Conservation (phyloP, 257 asterid genomes). For the Solanum chiquidenum region DNA sequence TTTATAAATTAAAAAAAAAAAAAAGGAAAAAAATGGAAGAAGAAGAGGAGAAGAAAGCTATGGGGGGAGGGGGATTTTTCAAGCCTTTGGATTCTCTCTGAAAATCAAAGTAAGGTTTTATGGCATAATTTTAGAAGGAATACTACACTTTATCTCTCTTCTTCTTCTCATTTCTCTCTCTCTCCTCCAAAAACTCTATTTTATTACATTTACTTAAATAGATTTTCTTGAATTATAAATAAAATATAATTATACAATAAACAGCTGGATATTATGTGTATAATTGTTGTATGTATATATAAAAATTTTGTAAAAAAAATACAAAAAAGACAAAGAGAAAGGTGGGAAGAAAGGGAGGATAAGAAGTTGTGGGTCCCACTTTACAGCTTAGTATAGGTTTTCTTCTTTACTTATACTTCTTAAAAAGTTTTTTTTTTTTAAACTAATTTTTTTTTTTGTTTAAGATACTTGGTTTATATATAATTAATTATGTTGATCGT, state of each 20-base stretch:
- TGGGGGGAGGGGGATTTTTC: background rate
- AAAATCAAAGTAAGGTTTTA: slow-evolving; percentile 20
- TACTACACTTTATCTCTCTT: slow-evolving; percentile 26
- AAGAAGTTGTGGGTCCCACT: slow-evolving; percentile 1
- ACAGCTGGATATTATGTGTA: background rate
- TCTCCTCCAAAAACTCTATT: background rate
- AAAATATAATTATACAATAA: background rate
- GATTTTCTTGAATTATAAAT: background rate
- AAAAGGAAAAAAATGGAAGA: background rate
- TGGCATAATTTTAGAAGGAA: slow-evolving; percentile 49
- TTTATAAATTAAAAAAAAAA: background rate
- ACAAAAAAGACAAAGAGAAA: background rate
- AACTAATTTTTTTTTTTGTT: too few species aligned
- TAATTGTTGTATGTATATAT: background rate
- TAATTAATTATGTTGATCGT: too few species aligned
- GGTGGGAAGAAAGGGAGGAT: slow-evolving; percentile 1
- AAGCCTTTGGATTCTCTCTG: slow-evolving; percentile 15
- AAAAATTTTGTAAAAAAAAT: background rate
- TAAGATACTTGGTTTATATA: too few species aligned
- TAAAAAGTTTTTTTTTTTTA: background rate
- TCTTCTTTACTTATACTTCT: background rate
- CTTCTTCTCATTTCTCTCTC: slow-evolving; percentile 3
- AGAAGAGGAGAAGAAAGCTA: background rate
- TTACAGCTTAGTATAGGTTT: background rate
- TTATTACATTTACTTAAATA: background rate